A percentile compares a stretch with the other conserved stretches of the same genome.
These are phyloP conservation scores for Irpex sp. DNA, from an alignment of 1,284 basidiomycete species.

Conservation along the genomic window DNA sequence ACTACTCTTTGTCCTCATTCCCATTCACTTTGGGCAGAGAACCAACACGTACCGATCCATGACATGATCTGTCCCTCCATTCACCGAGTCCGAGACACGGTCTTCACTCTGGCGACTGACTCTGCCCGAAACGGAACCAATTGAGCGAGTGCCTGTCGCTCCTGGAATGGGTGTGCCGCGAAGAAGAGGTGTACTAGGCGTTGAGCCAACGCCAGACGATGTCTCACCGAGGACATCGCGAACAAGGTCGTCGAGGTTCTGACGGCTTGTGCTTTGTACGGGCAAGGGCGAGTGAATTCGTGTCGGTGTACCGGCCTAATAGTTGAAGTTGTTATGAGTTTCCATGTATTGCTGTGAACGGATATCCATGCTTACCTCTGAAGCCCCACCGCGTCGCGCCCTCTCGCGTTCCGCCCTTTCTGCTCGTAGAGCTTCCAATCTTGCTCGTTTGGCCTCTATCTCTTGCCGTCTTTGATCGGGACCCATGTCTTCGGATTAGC, in stretches of 20 bases:
- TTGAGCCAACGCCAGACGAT: conserved; percentile 36
- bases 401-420: conserved; percentile 1
- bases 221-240: conserved; percentile 49
- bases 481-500: neutral
- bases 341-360: neutral
- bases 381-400: neutral
- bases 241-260: conserved; percentile 35
- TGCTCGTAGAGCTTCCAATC: neutral
- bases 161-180: conserved; percentile 37
- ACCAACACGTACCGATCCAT: conserved; percentile 48
- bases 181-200: conserved; percentile 66
- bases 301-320: neutral
- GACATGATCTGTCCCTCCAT: conserved; percentile 58
- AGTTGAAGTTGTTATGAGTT: neutral
- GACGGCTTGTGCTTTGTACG: conserved; percentile 18
- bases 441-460: neutral
- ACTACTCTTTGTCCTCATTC: neutral
- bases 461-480: neutral
- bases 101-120: conserved; percentile 63
- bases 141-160: conserved; percentile 34
- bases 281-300: neutral
- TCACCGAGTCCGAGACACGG: conserved; percentile 41
- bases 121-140: conserved; percentile 49
- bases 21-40: conserved; percentile 16
- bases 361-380: neutral